Evolutionary conservation across 208 protist species (phyloP).

Genomic region (Sergeia podlipaevii): DNA sequence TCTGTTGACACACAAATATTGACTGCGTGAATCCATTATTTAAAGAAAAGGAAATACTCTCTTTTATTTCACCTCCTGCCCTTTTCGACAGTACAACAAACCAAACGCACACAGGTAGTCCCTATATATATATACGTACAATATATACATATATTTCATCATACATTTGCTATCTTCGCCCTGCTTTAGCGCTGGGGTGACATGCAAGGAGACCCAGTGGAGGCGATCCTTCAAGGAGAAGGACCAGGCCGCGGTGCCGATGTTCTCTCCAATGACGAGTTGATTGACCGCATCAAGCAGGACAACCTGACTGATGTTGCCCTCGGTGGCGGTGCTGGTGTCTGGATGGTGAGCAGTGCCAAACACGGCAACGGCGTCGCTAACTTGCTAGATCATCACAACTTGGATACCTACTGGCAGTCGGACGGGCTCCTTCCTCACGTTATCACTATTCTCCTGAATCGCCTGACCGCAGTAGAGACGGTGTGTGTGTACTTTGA

Average conservation of each 20-base stretch:
- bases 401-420: slow-evolving; percentile 81
- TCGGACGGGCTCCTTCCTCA: slow-evolving; percentile 86
- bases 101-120: too few relatives aligned
- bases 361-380: slow-evolving; percentile 88
- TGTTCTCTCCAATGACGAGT: slow-evolving; percentile 16
- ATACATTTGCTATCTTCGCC: too few relatives aligned
- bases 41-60: too few relatives aligned
- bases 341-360: slow-evolving; percentile 84
- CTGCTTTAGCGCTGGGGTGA: too few relatives aligned
- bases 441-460: slow-evolving; percentile 60
- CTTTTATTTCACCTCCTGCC: too few relatives aligned
- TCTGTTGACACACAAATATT: too few relatives aligned
- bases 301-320: slow-evolving; percentile 27
- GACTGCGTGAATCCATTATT: too few relatives aligned
- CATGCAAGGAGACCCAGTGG: too few relatives aligned
- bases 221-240: neutral
- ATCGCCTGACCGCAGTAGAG: slow-evolving; percentile 40
- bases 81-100: too few relatives aligned
- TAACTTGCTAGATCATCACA: slow-evolving; percentile 43
- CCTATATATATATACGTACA: too few relatives aligned
- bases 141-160: too few relatives aligned
- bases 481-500: slow-evolving; percentile 65
- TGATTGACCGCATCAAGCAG: slow-evolving; percentile 13
- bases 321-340: slow-evolving; percentile 23
- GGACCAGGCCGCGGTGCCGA: slow-evolving; percentile 5